These are phyloP conservation scores for Phoma sp. DNA, from an alignment of 2,329 filamentous ascomycete genomes.

Conservation along the genomic window DNA sequence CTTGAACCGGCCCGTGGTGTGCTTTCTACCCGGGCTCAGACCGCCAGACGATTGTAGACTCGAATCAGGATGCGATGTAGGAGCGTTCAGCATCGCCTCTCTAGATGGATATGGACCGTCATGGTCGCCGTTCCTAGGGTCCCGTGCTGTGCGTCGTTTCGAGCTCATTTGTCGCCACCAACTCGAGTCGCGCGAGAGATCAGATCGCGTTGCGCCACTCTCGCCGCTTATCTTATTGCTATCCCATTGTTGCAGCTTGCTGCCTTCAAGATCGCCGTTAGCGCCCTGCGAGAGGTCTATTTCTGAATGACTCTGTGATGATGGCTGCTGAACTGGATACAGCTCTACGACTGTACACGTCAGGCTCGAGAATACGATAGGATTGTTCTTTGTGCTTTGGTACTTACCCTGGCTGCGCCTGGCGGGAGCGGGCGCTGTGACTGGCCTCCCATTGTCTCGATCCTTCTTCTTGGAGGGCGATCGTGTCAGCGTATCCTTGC, in stretches of 20 bases:
- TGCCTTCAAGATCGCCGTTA: conserved; percentile 43
- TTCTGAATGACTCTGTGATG: conserved; percentile 44
- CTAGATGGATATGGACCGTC: conserved; percentile 32
- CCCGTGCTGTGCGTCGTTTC: conserved; percentile 32
- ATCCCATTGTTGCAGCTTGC: conserved; percentile 42
- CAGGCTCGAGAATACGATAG: neutral
- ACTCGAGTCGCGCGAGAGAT: conserved; percentile 38
- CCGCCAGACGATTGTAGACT: conserved; percentile 21
- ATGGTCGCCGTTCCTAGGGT: conserved; percentile 38
- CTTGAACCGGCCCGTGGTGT: conserved; percentile 43
- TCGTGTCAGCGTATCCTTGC: conserved; percentile 40
- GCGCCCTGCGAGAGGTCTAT: conserved; percentile 39
- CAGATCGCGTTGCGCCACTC: conserved; percentile 36
- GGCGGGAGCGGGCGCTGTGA: conserved; percentile 45
- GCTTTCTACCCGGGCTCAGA: conserved; percentile 34
- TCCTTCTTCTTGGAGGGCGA: conserved; percentile 32
- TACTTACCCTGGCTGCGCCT: conserved; percentile 45
- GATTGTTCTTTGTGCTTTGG: conserved; percentile 6
- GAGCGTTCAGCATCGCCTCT: conserved; percentile 33
- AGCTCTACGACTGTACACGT: conserved; percentile 33
- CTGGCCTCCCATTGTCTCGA: conserved; percentile 33
- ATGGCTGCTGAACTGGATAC: conserved; percentile 37
- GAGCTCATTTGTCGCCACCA: conserved; percentile 47
- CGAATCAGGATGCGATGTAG: conserved; percentile 22
- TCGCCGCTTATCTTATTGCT: conserved; percentile 40